Conservation (phyloP, 768 basidiomycete genomes). For the Multifurca ochricompacta region DNA sequence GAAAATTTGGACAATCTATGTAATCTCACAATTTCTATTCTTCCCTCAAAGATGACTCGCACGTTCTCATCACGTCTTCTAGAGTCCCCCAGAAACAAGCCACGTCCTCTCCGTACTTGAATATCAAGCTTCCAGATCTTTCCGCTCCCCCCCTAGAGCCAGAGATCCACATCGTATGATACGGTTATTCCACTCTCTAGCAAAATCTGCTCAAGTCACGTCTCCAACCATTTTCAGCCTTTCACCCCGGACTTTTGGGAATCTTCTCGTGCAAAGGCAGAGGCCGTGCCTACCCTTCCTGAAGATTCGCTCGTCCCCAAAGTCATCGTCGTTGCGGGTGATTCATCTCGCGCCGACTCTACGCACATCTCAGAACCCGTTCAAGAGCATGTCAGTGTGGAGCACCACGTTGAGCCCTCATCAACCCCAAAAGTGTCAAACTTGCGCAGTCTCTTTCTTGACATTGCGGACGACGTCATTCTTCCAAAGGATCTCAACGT, state of each 20-base stretch:
- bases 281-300: constrained; percentile 22
- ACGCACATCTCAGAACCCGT: constrained; percentile 32
- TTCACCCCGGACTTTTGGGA: constrained; percentile 53
- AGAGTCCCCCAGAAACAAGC: constrained; percentile 24
- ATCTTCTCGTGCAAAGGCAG: constrained; percentile 35
- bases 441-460: constrained; percentile 27
- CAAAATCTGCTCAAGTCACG: constrained; percentile 8
- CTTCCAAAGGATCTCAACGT: constrained; percentile 25
- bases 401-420: constrained; percentile 6
- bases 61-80: constrained; percentile 21
- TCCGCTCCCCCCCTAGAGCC: constrained; percentile 35
- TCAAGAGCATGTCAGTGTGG: constrained; percentile 20
- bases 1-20: background rate
- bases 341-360: constrained; percentile 41
- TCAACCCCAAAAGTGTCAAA: constrained; percentile 2
- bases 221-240: constrained; percentile 35
- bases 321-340: constrained; percentile 43
- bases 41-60: no score
- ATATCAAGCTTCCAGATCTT: constrained; percentile 51
- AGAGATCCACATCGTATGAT: constrained; percentile 54
- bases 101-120: constrained; percentile 30
- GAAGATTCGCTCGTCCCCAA: constrained; percentile 33
- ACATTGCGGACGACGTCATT: constrained; percentile 33
- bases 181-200: background rate
- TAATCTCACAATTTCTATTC: background rate